Percentiles rank a stretch among this genome's conserved stretches.
These are phyloP conservation scores for Picochlorum costavermella DNA, from an alignment of 139 green algal species.

Conservation along the genomic window DNA sequence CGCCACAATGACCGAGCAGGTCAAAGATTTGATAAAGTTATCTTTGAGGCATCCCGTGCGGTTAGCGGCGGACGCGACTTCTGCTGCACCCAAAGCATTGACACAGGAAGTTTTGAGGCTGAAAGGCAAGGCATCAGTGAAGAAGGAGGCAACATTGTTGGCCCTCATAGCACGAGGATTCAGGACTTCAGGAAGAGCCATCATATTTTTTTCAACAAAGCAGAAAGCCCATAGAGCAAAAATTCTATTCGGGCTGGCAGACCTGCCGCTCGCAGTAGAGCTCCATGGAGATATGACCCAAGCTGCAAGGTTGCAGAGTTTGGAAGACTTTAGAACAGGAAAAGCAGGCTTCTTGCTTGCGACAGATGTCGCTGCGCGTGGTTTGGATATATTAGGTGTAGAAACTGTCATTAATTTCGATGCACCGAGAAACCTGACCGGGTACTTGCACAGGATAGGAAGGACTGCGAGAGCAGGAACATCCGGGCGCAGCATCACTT, in stretches of 20 bases:
- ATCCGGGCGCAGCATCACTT: slow-evolving; percentile 72
- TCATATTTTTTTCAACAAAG: slow-evolving; percentile 92
- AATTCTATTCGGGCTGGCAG: slow-evolving; percentile 86
- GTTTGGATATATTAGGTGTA: slow-evolving; percentile 92
- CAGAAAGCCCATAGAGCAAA: slow-evolving; percentile 81
- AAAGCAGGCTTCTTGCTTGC: slow-evolving; percentile 67
- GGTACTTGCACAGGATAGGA: slow-evolving; percentile 81
- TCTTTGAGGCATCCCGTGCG: slow-evolving; percentile 75
- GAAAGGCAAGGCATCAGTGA: slow-evolving; percentile 41
- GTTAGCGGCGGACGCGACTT: slow-evolving; percentile 75
- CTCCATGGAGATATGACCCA: slow-evolving; percentile 95
- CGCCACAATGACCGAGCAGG: slow-evolving; percentile 61
- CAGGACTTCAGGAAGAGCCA: slow-evolving; percentile 43
- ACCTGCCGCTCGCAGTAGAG: slow-evolving; percentile 71
- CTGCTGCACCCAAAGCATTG: slow-evolving; percentile 57
- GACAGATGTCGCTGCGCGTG: slow-evolving; percentile 84
- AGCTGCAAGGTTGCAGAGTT: slow-evolving; percentile 71
- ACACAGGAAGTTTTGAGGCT: slow-evolving; percentile 83
- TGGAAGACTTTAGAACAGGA: slow-evolving; percentile 72
- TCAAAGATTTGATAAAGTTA: slow-evolving; percentile 64
- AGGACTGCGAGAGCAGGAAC: slow-evolving; percentile 86
- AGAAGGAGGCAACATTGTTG: slow-evolving; percentile 85
- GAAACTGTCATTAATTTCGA: slow-evolving; percentile 69
- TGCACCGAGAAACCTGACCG: slow-evolving; percentile 40
- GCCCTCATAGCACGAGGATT: slow-evolving; percentile 71